Percentiles rank a stretch among this genome's conserved stretches.
Conservation (phyloP, 208 protist species). For the Leishmania lainsoni region DNA sequence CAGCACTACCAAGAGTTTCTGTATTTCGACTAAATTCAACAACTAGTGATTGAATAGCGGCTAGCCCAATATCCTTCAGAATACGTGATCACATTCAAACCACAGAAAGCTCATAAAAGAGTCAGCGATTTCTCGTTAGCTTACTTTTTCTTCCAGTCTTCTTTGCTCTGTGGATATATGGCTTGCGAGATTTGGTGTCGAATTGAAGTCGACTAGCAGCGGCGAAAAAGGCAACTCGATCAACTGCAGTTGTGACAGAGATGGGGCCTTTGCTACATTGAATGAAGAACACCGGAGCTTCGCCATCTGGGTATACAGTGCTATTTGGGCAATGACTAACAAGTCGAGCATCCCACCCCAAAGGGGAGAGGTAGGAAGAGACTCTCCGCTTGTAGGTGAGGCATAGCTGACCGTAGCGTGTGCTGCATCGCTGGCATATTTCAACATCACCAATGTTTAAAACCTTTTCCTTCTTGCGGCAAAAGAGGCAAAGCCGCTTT, state of each 20-base stretch:
- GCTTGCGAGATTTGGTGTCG: not conserved
- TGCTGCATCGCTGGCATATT: slow-evolving; percentile 20
- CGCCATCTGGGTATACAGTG: slow-evolving; percentile 6
- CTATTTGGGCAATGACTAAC: slow-evolving; percentile 9
- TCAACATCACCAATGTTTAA: slow-evolving; percentile 3
- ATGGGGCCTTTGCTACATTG: slow-evolving; percentile 13
- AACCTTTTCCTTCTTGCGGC: slow-evolving; percentile 10
- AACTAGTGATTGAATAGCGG: not conserved
- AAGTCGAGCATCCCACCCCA: slow-evolving; percentile 14
- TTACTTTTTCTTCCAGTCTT: not conserved
- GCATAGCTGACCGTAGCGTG: slow-evolving; percentile 19
- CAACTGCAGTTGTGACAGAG: slow-evolving; percentile 21
- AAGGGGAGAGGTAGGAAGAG: not conserved
- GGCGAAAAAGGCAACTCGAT: slow-evolving; percentile 25
- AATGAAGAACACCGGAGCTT: slow-evolving; percentile 29
- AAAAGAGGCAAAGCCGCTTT: slow-evolving; percentile 21
- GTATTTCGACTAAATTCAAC: too few relatives aligned
- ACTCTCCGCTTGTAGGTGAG: slow-evolving; percentile 11
- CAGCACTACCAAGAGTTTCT: not conserved
- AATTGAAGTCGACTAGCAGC: slow-evolving; percentile 23
- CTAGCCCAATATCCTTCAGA: not conserved
- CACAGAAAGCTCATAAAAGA: not conserved
- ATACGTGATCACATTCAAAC: too few relatives aligned
- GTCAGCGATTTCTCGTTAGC: not conserved
- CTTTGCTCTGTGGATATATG: not conserved